These are phyloP conservation scores for Arthrobotrys sphaeroides DNA, from an alignment of 2,329 filamentous ascomycete genomes.

Conservation along the genomic window DNA sequence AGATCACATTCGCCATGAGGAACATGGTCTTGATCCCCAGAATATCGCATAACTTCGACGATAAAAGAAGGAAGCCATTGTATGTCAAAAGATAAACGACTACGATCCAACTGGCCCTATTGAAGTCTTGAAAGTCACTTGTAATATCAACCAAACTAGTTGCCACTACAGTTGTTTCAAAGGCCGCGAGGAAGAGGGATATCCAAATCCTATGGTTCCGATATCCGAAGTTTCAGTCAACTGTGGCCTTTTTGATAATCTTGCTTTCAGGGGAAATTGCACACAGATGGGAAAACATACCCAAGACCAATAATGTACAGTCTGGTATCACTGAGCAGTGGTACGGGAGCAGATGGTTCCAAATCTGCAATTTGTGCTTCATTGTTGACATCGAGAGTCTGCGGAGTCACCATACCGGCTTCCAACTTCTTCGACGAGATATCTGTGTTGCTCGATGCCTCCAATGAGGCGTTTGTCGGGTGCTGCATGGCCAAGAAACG, in stretches of 20 bases:
- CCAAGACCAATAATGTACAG: constrained; percentile 41
- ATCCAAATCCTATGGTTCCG: constrained; percentile 41
- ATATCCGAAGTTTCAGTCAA: constrained; percentile 29
- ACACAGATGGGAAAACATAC: constrained; percentile 25
- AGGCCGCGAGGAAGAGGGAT: constrained; percentile 63
- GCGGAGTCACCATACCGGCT: constrained; percentile 26
- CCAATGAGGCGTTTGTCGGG: constrained; percentile 44
- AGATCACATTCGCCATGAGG: constrained; percentile 61
- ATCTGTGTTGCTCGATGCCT: constrained; percentile 43
- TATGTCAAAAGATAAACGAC: constrained; percentile 66
- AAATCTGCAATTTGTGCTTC: constrained; percentile 3
- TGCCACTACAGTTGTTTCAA: constrained; percentile 67
- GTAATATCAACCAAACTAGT: constrained; percentile 65
- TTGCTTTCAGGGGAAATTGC: constrained; percentile 2
- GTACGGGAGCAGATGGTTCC: background rate
- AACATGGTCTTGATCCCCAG: constrained; percentile 62
- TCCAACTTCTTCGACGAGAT: constrained; percentile 28
- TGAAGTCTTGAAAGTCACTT: constrained; percentile 61
- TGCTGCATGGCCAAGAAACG: constrained; percentile 33
- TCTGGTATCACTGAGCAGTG: constrained; percentile 37
- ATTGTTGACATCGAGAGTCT: constrained; percentile 20
- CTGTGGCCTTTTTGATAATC: constrained; percentile 35
- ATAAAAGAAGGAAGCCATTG: constrained; percentile 63
- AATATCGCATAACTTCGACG: constrained; percentile 65
- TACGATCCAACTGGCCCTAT: constrained; percentile 64